phyloP scores from a whole-genome alignment of 805 yeast genomes.

The Maudiozyma serrabonitensis region DNA sequence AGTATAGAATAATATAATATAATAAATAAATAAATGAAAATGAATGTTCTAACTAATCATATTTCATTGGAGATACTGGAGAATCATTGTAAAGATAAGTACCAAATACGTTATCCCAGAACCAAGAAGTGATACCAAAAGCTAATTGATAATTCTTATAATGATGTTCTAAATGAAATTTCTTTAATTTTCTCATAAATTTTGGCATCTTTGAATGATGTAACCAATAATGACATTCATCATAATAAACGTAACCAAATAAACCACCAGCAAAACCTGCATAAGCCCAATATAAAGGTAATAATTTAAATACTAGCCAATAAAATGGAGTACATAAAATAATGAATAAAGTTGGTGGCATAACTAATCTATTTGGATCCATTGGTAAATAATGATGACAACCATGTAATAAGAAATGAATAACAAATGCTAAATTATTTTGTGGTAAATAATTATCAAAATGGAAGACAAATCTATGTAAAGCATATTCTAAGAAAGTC shows the following conservation, averaged over 20 bases:
- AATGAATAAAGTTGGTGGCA: constrained; percentile 87
- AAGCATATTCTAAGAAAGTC: constrained; percentile 80
- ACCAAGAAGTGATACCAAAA: constrained; percentile 87
- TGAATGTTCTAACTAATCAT: constrained; percentile 12
- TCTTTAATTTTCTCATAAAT: constrained; percentile 69
- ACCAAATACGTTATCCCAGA: constrained; percentile 89
- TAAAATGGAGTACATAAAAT: constrained; percentile 72
- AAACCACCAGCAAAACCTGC: constrained; percentile 94
- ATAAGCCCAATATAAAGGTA: constrained; percentile 80
- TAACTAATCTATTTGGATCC: constrained; percentile 87
- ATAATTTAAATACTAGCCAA: constrained; percentile 58
- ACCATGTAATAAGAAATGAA: constrained; percentile 90
- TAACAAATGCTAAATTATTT: constrained; percentile 57
- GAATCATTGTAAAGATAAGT: constrained; percentile 51
- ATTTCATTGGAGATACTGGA: constrained; percentile 29
- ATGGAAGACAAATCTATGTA: constrained; percentile 92
- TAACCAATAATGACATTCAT: constrained; percentile 84
- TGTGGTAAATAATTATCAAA: constrained; percentile 82
- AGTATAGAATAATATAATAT: too few species aligned
- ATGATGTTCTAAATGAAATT: constrained; percentile 93
- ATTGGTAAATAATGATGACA: constrained; percentile 96
- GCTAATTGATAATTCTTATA: constrained; percentile 95
- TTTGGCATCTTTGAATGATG: constrained; percentile 82
- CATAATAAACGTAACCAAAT: constrained; percentile 87
- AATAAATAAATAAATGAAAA: too few species aligned